These are phyloP conservation scores for Globisporangium perplexum DNA, from an alignment of 352 stramenopile genomes.

Conservation along the genomic window DNA sequence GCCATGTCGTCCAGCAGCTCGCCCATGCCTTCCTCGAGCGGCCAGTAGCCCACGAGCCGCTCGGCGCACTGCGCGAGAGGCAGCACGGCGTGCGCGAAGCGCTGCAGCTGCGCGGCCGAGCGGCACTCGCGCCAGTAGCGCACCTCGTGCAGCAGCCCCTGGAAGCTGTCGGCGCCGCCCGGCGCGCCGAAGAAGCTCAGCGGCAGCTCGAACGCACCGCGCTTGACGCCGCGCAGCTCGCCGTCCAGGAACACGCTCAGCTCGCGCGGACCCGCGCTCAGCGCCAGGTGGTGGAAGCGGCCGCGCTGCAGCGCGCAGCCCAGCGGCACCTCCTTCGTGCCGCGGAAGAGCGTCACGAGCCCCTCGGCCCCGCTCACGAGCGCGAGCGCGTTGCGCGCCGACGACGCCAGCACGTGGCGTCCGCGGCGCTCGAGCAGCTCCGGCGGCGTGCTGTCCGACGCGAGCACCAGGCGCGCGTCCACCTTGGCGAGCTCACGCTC, in stretches of 20 bases:
- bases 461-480: conserved; percentile 43
- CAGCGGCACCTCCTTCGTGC: conserved; percentile 41
- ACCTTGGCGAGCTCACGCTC: conserved; percentile 58
- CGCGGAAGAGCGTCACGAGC: conserved; percentile 37
- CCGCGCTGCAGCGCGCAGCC: conserved; percentile 29
- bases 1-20: conserved; percentile 75
- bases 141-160: conserved; percentile 58
- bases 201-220: conserved; percentile 53
- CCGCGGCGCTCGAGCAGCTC: conserved; percentile 44
- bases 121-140: conserved; percentile 57
- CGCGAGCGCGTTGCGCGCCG: conserved; percentile 40
- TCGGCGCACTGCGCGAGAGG: conserved; percentile 27
- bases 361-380: conserved; percentile 26
- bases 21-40: conserved; percentile 66
- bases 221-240: conserved; percentile 27
- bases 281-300: conserved; percentile 57
- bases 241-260: conserved; percentile 48
- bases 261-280: conserved; percentile 42
- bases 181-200: conserved; percentile 39
- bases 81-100: conserved; percentile 30
- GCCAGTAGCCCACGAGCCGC: conserved; percentile 58
- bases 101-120: conserved; percentile 27
- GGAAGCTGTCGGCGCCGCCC: conserved; percentile 37
- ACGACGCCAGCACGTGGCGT: conserved; percentile 61
- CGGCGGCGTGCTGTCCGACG: conserved; percentile 42